Evolutionary conservation across 805 yeast species (phyloP).

Genomic region (Kazachstania martiniae): DNA sequence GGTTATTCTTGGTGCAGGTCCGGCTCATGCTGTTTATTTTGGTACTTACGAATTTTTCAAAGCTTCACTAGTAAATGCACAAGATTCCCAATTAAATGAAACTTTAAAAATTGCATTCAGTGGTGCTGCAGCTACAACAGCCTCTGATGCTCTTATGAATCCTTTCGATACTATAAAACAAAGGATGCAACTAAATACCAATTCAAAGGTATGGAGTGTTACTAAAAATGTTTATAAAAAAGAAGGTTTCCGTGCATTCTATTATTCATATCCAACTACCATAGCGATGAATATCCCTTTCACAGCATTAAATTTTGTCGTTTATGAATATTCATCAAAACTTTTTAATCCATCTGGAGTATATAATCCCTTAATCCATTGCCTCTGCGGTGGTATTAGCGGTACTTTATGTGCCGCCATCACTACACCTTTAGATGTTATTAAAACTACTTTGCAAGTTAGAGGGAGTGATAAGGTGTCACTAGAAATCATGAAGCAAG

Average conservation of each 20-base stretch:
- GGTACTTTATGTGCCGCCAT: slow-evolving; percentile 94
- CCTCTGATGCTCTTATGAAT: slow-evolving; percentile 92
- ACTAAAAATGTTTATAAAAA: slow-evolving; percentile 38
- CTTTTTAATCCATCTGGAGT: slow-evolving; percentile 67
- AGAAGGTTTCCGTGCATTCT: slow-evolving; percentile 74
- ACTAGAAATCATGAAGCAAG: slow-evolving; percentile 32
- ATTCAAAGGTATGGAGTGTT: slow-evolving; percentile 16
- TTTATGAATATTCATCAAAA: slow-evolving; percentile 78
- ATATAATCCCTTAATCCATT: slow-evolving; percentile 87
- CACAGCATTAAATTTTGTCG: slow-evolving; percentile 88
- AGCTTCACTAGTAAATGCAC: slow-evolving; percentile 25
- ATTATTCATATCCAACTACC: slow-evolving; percentile 91
- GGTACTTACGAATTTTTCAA: slow-evolving; percentile 78
- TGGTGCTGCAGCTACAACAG: slow-evolving; percentile 86
- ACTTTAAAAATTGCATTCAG: slow-evolving; percentile 79
- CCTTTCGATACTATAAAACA: slow-evolving; percentile 96
- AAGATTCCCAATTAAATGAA: slow-evolving; percentile 37
- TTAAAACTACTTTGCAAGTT: slow-evolving; percentile 87
- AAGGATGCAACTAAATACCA: slow-evolving; percentile 63
- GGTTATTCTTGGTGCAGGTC: slow-evolving; percentile 93
- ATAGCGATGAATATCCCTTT: slow-evolving; percentile 88
- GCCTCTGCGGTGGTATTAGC: slow-evolving; percentile 86
- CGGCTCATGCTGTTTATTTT: slow-evolving; percentile 96
- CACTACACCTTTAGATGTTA: slow-evolving; percentile 93
- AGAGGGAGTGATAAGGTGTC: slow-evolving; percentile 42